A percentile compares a stretch with the other conserved stretches of the same genome.
These are phyloP conservation scores for Escovopsis sp. DNA, from an alignment of 2,329 filamentous ascomycete species.

Conservation along the genomic window DNA sequence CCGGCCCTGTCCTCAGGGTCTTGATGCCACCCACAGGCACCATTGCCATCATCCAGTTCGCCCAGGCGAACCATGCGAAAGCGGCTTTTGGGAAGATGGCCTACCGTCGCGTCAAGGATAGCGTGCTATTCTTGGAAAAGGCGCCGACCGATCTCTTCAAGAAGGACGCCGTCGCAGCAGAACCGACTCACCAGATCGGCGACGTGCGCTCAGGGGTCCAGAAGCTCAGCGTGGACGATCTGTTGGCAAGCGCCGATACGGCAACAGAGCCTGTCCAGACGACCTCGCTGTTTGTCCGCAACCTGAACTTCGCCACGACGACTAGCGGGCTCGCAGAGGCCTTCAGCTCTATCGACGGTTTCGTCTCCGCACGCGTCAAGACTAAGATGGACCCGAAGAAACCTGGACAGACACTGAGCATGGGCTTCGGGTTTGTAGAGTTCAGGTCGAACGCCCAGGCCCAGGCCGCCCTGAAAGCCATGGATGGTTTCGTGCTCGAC, in stretches of 20 bases:
- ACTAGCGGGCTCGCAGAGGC: slow-evolving; percentile 59
- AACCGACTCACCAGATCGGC: slow-evolving; percentile 16
- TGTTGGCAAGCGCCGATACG: slow-evolving; percentile 44
- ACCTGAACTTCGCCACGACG: slow-evolving; percentile 83
- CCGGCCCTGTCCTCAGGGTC: slow-evolving; percentile 65
- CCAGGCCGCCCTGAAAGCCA: slow-evolving; percentile 62
- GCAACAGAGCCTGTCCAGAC: slow-evolving; percentile 44
- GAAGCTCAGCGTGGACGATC: slow-evolving; percentile 54
- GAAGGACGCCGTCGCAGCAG: slow-evolving; percentile 11
- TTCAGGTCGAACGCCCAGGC: slow-evolving; percentile 69
- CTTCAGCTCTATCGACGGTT: slow-evolving; percentile 73
- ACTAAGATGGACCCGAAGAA: slow-evolving; percentile 89
- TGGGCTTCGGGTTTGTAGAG: slow-evolving; percentile 94
- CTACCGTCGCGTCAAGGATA: slow-evolving; percentile 83
- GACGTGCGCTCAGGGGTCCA: slow-evolving; percentile 30
- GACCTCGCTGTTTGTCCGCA: slow-evolving; percentile 82
- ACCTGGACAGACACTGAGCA: slow-evolving; percentile 74
- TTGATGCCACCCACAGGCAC: slow-evolving; percentile 88
- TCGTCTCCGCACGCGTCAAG: slow-evolving; percentile 79
- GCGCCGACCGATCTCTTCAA: slow-evolving; percentile 71
- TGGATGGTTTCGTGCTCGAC: slow-evolving; percentile 82
- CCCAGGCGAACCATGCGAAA: slow-evolving; percentile 63
- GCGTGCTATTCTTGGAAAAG: slow-evolving; percentile 84
- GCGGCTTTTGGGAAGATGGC: slow-evolving; percentile 72
- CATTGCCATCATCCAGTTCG: slow-evolving; percentile 85